A percentile compares a stretch with the other conserved stretches of the same genome.
Conservation (phyloP, 129 eudicot species). For the Flaveria brownii region DNA sequence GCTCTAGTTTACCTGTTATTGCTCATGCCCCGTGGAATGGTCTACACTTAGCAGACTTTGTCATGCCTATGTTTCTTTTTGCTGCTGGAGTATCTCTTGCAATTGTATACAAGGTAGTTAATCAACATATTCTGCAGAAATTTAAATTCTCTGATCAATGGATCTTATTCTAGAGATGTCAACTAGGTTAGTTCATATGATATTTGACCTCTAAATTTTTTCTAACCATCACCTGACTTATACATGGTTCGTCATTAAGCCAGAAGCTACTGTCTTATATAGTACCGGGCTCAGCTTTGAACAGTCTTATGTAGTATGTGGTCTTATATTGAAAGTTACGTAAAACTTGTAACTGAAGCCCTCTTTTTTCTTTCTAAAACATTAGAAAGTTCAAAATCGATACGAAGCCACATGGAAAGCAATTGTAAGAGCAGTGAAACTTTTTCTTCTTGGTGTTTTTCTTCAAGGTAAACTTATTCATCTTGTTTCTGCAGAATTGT, state of each 20-base stretch:
- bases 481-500: background rate
- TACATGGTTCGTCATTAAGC: too few relatives aligned
- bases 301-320: too few relatives aligned
- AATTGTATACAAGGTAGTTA: constrained; percentile 65
- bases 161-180: constrained; percentile 5
- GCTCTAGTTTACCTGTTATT: constrained; percentile 61
- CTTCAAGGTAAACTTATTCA: constrained; percentile 60
- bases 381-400: constrained; percentile 60
- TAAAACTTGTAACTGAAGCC: too few relatives aligned
- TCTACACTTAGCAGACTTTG: constrained; percentile 75
- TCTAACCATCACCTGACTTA: too few relatives aligned
- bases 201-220: background rate
- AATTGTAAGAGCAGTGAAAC: constrained; percentile 49
- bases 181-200: constrained; percentile 16
- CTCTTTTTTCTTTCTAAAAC: constrained; percentile 28
- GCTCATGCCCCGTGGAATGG: constrained; percentile 85
- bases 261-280: too few relatives aligned
- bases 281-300: too few relatives aligned
- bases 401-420: constrained; percentile 64
- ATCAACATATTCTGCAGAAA: constrained; percentile 12
- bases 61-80: constrained; percentile 84
- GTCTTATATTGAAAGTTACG: too few relatives aligned
- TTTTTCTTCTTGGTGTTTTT: constrained; percentile 70
- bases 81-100: constrained; percentile 77
- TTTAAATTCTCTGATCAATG: constrained; percentile 5